phyloP scores from a whole-genome alignment of 345 rosid species.

The Orychophragmus violaceus region DNA sequence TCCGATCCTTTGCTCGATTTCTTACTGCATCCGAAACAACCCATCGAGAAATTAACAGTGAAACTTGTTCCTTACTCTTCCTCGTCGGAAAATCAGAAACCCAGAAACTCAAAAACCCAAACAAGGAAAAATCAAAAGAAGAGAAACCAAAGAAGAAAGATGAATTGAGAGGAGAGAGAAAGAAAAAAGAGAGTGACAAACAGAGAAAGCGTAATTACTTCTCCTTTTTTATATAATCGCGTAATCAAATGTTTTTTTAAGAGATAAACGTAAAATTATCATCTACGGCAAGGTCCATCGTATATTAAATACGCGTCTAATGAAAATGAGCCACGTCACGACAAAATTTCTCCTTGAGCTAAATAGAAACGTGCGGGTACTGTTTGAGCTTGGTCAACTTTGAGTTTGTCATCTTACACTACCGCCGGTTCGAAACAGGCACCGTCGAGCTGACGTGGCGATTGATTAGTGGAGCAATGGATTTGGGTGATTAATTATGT shows the following conservation, averaged over 20 bases:
- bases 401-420: slow-evolving; percentile 9
- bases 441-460: slow-evolving; percentile 25
- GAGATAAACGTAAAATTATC: slow-evolving; percentile 9
- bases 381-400: slow-evolving; percentile 21
- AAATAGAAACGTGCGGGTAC: slow-evolving; percentile 14
- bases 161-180: slow-evolving; percentile 10
- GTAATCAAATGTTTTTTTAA: neutral
- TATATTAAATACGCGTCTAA: neutral
- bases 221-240: slow-evolving; percentile 6
- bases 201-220: slow-evolving; percentile 25
- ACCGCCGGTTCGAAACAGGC: slow-evolving; percentile 13
- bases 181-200: slow-evolving; percentile 22
- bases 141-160: slow-evolving; percentile 10
- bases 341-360: neutral
- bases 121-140: neutral
- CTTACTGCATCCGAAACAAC: slow-evolving; percentile 53
- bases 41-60: slow-evolving; percentile 36
- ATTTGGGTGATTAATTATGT: slow-evolving; percentile 1
- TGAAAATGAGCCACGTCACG: neutral
- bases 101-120: slow-evolving; percentile 1
- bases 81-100: neutral
- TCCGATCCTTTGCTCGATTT: slow-evolving; percentile 41
- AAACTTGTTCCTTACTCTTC: neutral
- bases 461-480: neutral
- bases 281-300: neutral